Percentiles rank a stretch among this genome's conserved stretches.
phyloP scores from a whole-genome alignment of 2,329 filamentous ascomycete genomes.

The Neonectria coccinea region DNA sequence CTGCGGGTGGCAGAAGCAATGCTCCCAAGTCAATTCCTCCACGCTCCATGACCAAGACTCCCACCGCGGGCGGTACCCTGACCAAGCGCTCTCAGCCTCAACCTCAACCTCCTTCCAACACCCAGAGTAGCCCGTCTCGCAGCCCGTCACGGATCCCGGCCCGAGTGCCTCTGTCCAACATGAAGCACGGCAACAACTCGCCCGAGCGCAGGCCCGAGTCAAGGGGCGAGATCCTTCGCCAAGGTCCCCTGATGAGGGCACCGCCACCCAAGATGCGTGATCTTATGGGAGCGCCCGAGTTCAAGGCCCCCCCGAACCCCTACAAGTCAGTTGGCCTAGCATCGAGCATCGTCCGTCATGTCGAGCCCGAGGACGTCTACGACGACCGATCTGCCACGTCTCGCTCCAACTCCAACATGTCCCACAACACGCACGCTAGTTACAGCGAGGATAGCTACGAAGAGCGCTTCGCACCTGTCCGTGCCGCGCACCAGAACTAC shows the following conservation, averaged over 20 bases:
- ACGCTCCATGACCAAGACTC: constrained; percentile 65
- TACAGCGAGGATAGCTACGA: constrained; percentile 53
- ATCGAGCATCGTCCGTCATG: constrained; percentile 68
- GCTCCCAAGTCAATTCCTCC: constrained; percentile 51
- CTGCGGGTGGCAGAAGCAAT: constrained; percentile 45
- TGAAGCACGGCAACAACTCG: constrained; percentile 81
- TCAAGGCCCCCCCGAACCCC: constrained; percentile 62
- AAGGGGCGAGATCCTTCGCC: constrained; percentile 61
- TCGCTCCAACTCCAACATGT: constrained; percentile 55
- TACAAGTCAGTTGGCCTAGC: constrained; percentile 62
- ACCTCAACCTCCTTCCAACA: constrained; percentile 30
- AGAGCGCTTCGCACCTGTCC: constrained; percentile 57
- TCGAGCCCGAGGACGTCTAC: constrained; percentile 87
- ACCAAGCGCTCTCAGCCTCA: constrained; percentile 46
- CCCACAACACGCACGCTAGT: constrained; percentile 48
- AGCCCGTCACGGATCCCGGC: constrained; percentile 71
- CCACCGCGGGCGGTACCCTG: constrained; percentile 56
- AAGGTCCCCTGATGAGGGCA: constrained; percentile 67
- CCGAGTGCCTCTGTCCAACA: constrained; percentile 75
- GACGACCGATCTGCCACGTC: constrained; percentile 67
- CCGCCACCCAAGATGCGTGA: constrained; percentile 96
- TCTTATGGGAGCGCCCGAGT: constrained; percentile 65
- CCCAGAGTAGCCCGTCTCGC: constrained; percentile 50
- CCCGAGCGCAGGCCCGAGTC: constrained; percentile 74
- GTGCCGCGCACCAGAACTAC: constrained; percentile 52